Conservation (phyloP, 1,139 yeast species). For the Schizosaccharomyces versatilis region DNA sequence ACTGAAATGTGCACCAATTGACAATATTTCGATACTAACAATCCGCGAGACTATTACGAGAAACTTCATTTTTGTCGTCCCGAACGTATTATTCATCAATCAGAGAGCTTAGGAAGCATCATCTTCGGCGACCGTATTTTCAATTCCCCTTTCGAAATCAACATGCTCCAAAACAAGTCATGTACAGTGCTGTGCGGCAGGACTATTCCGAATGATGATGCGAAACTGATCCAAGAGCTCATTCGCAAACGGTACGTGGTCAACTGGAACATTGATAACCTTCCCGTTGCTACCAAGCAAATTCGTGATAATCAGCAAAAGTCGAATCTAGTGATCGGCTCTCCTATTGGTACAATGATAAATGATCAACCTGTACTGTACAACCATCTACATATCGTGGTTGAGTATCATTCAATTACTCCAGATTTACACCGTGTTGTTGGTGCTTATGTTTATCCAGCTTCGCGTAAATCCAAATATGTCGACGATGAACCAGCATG, state of each 20-base stretch:
- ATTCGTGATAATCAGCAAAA: conserved; percentile 27
- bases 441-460: conserved; percentile 61
- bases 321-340: conserved; percentile 19
- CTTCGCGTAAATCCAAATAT: conserved; percentile 31
- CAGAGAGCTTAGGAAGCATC: conserved; percentile 80
- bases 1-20: neutral
- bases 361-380: conserved; percentile 22
- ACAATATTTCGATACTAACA: neutral
- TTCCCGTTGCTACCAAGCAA: conserved; percentile 63
- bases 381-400: conserved; percentile 56
- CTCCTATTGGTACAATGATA: conserved; percentile 24
- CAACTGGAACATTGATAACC: conserved; percentile 86
- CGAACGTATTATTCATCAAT: conserved; percentile 40
- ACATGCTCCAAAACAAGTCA: conserved; percentile 47
- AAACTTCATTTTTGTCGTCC: conserved; percentile 74
- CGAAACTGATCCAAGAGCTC: conserved; percentile 51
- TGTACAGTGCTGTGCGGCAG: conserved; percentile 46
- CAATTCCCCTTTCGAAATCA: conserved; percentile 67
- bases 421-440: conserved; percentile 60
- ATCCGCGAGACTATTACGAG: conserved; percentile 49
- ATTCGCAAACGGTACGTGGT: conserved; percentile 65
- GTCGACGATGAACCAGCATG: conserved; percentile 12
- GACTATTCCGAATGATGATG: conserved; percentile 38
- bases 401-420: conserved; percentile 68
- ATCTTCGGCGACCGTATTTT: conserved; percentile 89